Evolutionary conservation across 805 yeast genomes (phyloP).

Genomic region (Kodamaea neixiangensis): DNA sequence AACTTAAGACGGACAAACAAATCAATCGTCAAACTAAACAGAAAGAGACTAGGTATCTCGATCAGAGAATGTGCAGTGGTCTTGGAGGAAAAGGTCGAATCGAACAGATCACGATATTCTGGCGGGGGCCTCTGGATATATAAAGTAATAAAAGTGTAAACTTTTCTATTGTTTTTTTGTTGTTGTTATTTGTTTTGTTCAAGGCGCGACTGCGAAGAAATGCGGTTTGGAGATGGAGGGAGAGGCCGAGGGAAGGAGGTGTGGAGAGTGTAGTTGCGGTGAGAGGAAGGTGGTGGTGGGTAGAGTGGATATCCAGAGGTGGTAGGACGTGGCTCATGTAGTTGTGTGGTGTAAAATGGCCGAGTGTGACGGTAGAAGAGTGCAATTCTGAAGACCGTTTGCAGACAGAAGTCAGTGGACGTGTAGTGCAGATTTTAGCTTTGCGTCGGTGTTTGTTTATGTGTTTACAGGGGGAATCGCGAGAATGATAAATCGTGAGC

Average conservation of each 20-base stretch:
- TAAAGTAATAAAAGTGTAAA: background rate
- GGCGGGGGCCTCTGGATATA: constrained; percentile 1
- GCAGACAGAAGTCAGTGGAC: background rate
- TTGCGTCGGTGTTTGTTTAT: constrained; percentile 3
- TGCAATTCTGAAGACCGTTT: background rate
- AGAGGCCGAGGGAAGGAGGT: background rate
- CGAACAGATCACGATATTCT: background rate
- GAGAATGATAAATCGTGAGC: background rate
- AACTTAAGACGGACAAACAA: constrained; percentile 3
- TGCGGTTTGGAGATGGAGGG: background rate
- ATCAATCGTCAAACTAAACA: background rate
- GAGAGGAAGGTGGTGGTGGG: background rate
- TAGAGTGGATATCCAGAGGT: too few relatives aligned
- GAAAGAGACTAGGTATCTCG: background rate
- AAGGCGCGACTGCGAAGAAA: constrained; percentile 1
- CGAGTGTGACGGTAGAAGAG: too few relatives aligned
- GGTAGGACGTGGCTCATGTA: too few relatives aligned
- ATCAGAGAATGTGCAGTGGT: background rate
- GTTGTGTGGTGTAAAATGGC: too few relatives aligned
- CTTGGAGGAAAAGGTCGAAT: background rate
- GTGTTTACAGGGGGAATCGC: constrained; percentile 1
- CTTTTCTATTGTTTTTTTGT: background rate
- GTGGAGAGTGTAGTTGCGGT: too few relatives aligned
- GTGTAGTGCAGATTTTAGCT: background rate
- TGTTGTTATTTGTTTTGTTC: background rate